Base-by-base conservation (phyloP, 1,284 basidiomycete genomes). In the Exobasidium rhododendri region DNA sequence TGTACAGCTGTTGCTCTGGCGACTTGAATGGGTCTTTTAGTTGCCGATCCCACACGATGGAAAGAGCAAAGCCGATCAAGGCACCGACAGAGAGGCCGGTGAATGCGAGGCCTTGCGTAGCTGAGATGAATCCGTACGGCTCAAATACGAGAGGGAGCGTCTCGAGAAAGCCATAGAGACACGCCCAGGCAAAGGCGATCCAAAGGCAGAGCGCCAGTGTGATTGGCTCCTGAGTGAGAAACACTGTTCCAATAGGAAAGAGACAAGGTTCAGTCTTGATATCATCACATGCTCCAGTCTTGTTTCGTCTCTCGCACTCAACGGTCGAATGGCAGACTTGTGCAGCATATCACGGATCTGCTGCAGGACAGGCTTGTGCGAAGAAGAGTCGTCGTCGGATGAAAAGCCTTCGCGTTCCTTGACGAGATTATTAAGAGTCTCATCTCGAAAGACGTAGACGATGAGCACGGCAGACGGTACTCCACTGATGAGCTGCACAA, bases 221-320 rank as follows among this genome's bases (percentile, higher is more conserved):
- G 31, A 90, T 84, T 0, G 89, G 89, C 71, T 93, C 91, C 0
- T 89, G 89, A 35, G 86, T 79, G 31, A 73, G 64, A 2, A 66
- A 67, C 0, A 82, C 43, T 44, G 43, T n/a, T n/a, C n/a, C n/a
- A n/a, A n/a, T n/a, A 45, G 24, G 24, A 22, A 45, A 22, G 44
- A 17, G 17, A n/a, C 44, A 45, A 22, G n/a, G 24, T 45, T n/a
- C 44, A 22, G 17, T 45, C 24, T 45, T 17, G 24, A 45, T 45
- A n/a, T 45, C 44, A n/a, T 22, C 44, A 17, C n/a, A 45, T n/a
- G 44, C 44, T 45, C 44, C n/a, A 45, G 44, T 45, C 24, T 22
- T 45, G 44, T n/a, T 45, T 22, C 17, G 44, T 22, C 24, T 45
- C 44, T n/a, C n/a, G n/a, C n/a, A 0, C 88, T 83, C 46, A 89